Base-by-base conservation (phyloP, 169 alveolate genomes). In the Babesia sp. region DNA sequence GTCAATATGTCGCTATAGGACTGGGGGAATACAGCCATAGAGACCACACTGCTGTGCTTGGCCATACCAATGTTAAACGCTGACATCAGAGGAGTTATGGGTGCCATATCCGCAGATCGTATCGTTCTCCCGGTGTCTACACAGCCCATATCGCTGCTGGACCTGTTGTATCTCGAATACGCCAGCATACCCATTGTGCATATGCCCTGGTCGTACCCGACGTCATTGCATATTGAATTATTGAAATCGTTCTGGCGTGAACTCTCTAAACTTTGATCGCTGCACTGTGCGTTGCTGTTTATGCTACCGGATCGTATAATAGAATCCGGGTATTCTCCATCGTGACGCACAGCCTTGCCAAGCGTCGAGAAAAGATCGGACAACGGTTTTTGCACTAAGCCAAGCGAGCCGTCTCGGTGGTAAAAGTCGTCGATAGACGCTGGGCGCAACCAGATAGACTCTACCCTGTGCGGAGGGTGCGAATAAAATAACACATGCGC, bases 401-500 rank as follows among this genome's bases (percentile, higher is more conserved):
- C 85, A 12, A 81, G 73, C 9, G 89, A 81, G 36, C 71, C 42
- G 31, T 81, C 85, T n/a, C 76, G 66, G 50, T 67, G 59, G 66
- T 72, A 71, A 56, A 81, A 81, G 61, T 81, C 85, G 68, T 81
- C 89, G 22, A 81, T 3, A 3, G 89, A 81, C 26, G 36, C 57
- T 41, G 74, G 69, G 44, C 34, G 24, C 44, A 70, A 24, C 42
- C 75, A 46, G 18, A 61, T 34, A 0, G 89, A 54, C 46, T 72
- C 84, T 45, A 67, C 14, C 44, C 29, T 70, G 59, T 71, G 42
- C 3, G 94, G 94, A 5, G 73, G 86, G 39, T 69, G 68, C 3
- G 86, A 76, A 69, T 61, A 90, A 12, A 90, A 71, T 46, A 90
- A 56, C 42, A 83, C 84, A 59, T 83, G 94, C 24, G 91, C 78